Conservation (phyloP, 2,329 filamentous ascomycete species). For the Ceratocystis cacaofunesta region DNA sequence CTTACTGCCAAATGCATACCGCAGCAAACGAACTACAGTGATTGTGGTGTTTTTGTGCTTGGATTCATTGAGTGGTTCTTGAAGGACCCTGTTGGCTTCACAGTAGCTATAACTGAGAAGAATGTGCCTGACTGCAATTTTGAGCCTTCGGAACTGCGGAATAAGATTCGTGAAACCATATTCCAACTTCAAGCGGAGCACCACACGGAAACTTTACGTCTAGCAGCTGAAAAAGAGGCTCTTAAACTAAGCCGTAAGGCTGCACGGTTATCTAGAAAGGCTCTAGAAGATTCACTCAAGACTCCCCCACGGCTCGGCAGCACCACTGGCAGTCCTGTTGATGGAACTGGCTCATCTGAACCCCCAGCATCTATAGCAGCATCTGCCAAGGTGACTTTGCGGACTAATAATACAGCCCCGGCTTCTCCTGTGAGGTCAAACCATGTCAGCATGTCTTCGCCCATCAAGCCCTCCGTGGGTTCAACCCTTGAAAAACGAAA, state of each 20-base stretch:
- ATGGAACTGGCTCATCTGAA: conserved; percentile 8
- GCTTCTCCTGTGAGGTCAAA: background rate
- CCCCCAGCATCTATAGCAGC: background rate
- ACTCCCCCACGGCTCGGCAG: background rate
- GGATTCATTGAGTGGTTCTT: conserved; percentile 76
- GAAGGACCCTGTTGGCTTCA: conserved; percentile 54
- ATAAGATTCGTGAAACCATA: conserved; percentile 50
- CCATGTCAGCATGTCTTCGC: conserved; percentile 8
- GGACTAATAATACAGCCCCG: background rate
- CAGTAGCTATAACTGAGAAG: conserved; percentile 48
- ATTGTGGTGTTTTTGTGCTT: conserved; percentile 79
- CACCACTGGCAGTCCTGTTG: conserved; percentile 9
- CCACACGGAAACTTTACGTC: conserved; percentile 21
- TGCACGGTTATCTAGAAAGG: conserved; percentile 13
- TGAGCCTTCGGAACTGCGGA: conserved; percentile 44
- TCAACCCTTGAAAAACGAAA: conserved; percentile 1
- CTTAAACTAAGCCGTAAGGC: conserved; percentile 24
- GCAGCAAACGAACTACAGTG: conserved; percentile 65
- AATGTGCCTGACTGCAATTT: conserved; percentile 39
- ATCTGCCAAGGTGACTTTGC: background rate
- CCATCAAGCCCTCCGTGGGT: background rate
- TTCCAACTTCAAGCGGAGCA: conserved; percentile 38
- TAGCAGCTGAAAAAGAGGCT: conserved; percentile 26
- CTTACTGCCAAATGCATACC: conserved; percentile 66
- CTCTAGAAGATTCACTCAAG: background rate